Conservation (phyloP, 441 rosid species). For the Macaranga tanarius region DNA sequence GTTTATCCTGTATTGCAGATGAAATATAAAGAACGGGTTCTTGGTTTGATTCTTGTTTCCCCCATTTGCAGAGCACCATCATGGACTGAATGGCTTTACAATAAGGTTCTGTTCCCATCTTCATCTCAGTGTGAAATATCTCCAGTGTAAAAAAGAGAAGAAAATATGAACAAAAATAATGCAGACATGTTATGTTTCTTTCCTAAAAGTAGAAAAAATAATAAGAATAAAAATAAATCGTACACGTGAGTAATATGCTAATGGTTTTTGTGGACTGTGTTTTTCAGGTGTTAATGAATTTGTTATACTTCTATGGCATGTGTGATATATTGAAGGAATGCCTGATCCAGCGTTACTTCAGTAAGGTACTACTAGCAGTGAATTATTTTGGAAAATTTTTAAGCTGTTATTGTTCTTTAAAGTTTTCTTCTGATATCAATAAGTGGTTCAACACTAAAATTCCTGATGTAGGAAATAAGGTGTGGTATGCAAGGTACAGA, state of each 20-base stretch:
- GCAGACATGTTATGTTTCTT: background rate
- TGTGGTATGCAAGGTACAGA: slow-evolving; percentile 35
- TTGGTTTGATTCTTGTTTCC: slow-evolving; percentile 61
- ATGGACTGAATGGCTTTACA: slow-evolving; percentile 70
- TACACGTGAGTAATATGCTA: background rate
- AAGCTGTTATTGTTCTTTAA: background rate
- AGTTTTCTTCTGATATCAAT: background rate
- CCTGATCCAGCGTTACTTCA: slow-evolving; percentile 65
- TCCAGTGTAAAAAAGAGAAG: background rate
- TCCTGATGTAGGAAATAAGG: slow-evolving; percentile 44
- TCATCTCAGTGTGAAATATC: background rate
- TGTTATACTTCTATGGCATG: slow-evolving; percentile 69
- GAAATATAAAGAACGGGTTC: slow-evolving; percentile 52
- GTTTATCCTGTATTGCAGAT: slow-evolving; percentile 36
- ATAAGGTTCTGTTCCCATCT: slow-evolving; percentile 44
- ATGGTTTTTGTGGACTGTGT: background rate
- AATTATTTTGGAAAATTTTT: background rate
- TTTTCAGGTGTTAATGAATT: slow-evolving; percentile 54
- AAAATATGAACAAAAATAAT: background rate
- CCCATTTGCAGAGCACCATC: slow-evolving; percentile 66
- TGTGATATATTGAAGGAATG: slow-evolving; percentile 60
- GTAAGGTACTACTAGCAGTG: slow-evolving; percentile 41
- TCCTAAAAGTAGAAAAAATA: background rate
- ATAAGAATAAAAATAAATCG: background rate
- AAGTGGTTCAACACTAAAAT: slow-evolving; percentile 17